phyloP scores from a whole-genome alignment of 371 early-diverging fungal genomes.

The Actinomortierella ambigua region DNA sequence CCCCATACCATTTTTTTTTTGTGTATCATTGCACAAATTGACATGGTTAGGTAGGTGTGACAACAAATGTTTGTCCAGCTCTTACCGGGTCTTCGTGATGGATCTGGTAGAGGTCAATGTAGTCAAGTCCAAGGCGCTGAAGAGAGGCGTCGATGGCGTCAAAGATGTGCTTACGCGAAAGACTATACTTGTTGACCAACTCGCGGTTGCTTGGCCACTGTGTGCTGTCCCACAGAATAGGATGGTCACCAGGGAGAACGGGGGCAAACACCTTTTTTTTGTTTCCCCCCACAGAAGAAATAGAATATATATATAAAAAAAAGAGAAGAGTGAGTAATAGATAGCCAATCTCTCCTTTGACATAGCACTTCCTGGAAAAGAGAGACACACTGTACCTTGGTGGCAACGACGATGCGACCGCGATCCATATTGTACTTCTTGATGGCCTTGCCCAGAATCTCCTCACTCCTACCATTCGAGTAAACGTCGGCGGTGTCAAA shows the following conservation, averaged over 20 bases:
- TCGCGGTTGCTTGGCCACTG: background rate
- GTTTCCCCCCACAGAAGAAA: too few species aligned
- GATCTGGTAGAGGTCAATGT: conserved; percentile 79
- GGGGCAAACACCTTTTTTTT: too few species aligned
- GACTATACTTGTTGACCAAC: background rate
- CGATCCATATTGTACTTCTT: conserved; percentile 13
- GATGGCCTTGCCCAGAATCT: conserved; percentile 48
- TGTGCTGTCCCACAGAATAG: too few species aligned
- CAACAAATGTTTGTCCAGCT: too few species aligned
- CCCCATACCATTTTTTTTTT: too few species aligned
- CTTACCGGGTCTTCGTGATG: conserved; percentile 39
- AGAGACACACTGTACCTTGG: conserved; percentile 1
- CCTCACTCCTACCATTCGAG: conserved; percentile 61
- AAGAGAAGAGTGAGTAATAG: too few species aligned
- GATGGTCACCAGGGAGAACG: too few species aligned
- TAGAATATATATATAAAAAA: too few species aligned
- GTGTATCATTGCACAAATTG: too few species aligned
- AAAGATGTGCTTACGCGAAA: background rate
- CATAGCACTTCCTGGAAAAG: background rate
- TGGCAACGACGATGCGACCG: too few species aligned
- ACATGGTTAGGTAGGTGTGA: too few species aligned
- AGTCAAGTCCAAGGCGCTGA: conserved; percentile 56
- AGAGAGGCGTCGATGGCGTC: conserved; percentile 31
- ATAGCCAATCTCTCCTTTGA: too few species aligned
- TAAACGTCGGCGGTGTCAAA: conserved; percentile 58